Evolutionary conservation across 768 basidiomycete genomes (phyloP), one percentile per base, ranked within the genome.

Genomic region (Rhodosporidiobolus sp.): DNA sequence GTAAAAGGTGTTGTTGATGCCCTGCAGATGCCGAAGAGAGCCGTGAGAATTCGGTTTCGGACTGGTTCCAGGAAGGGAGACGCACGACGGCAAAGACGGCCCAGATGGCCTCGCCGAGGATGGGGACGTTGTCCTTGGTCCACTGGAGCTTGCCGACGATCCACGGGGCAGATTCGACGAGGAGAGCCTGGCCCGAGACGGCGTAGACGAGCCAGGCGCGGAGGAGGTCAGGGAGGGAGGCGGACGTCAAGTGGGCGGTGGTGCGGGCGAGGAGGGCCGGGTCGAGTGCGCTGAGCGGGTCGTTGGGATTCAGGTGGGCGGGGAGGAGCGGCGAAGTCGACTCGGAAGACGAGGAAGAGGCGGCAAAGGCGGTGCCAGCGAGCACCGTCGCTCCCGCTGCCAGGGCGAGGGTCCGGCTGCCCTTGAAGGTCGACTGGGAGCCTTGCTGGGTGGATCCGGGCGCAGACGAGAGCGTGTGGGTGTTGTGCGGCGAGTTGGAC

Each of bases 1-100:
- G 67, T 76, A 78, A 67, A 78, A 78, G 26, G 77, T 78, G 46
- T 69, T 63, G 48, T 75, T 61, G 67, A 78, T 74, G 32, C 57
- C 67, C 77, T 77, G 67, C 54, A 34, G 45, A 45, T 5, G 10
- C 1, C 19, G 3, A n/a, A 17, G 49, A 16, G 43, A 22, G 35
- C 35, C 14, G 60, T 59, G 22, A 48, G 28, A 48, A 30, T 16
- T 30, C 9, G 1, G 7, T 28, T 10, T 32, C 24, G n/a, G 5
- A 10, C 28, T 6, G 14, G 24, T 6, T 22, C 20, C 4, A 16
- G 9, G 20, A 50, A 8, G 48, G 16, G 17, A 54, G 6, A 67
- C 73, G 45, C 43, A 74, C 76, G 35, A 67, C 20, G 0, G 69
- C 49, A 48, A 72, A 75, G n/a, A 73, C 30, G 11, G 48, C 60